These are phyloP conservation scores for Citrus mangshanensis DNA, from an alignment of 345 rosid species.

Conservation along the genomic window DNA sequence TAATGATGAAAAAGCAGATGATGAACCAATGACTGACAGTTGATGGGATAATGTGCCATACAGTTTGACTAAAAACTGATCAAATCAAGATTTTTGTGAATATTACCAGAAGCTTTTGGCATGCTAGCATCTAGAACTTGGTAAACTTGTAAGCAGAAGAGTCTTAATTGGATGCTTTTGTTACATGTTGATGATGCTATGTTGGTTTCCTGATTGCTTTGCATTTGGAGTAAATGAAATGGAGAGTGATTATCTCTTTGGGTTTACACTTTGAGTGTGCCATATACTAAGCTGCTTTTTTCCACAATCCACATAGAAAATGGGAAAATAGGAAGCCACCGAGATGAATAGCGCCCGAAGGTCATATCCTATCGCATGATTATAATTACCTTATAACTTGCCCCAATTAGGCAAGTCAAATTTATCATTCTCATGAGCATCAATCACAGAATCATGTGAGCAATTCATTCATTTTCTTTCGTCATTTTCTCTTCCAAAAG, in stretches of 20 bases:
- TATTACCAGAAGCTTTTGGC: not conserved
- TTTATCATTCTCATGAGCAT: not conserved
- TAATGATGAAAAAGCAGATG: not conserved
- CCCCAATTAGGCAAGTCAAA: not conserved
- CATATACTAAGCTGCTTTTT: not conserved
- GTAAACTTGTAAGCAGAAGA: not conserved
- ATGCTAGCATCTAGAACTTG: not conserved
- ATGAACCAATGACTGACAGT: constrained; percentile 3
- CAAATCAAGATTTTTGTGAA: not conserved
- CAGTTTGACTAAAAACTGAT: not conserved
- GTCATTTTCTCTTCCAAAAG: not conserved
- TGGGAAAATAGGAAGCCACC: not conserved
- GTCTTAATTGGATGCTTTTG: not conserved
- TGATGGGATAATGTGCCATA: not conserved
- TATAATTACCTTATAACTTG: not conserved
- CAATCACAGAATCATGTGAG: not conserved
- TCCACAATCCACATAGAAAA: not conserved
- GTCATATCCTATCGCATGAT: too few relatives aligned
- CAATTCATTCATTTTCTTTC: not conserved
- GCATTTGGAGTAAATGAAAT: not conserved
- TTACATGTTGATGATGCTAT: too few relatives aligned
- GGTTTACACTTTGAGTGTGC: too few relatives aligned
- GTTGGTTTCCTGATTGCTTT: not conserved
- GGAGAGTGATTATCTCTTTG: not conserved
- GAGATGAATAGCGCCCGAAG: not conserved